Percentiles rank a stretch among this genome's conserved stretches.
Evolutionary conservation across 2,329 filamentous ascomycete genomes (phyloP).

Genomic region (Colletotrichum theobromicola): DNA sequence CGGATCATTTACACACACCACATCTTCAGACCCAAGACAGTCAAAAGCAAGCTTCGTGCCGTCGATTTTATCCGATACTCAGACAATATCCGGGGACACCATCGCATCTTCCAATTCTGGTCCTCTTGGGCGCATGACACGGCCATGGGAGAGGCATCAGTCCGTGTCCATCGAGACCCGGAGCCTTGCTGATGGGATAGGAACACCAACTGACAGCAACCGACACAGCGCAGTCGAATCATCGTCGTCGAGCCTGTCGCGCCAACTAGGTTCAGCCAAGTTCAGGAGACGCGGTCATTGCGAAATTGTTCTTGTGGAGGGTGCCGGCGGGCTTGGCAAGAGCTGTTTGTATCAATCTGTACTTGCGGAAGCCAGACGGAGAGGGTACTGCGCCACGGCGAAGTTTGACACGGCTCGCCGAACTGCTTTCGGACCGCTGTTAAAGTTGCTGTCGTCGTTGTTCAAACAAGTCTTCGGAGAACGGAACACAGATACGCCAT

Average conservation of each 20-base stretch:
- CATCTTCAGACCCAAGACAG: constrained; percentile 45
- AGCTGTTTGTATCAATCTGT: constrained; percentile 69
- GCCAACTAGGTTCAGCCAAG: constrained; percentile 61
- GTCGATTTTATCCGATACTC: constrained; percentile 45
- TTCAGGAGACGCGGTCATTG: constrained; percentile 67
- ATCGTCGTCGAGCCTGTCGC: constrained; percentile 54
- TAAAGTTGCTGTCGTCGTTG: constrained; percentile 69
- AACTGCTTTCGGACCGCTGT: constrained; percentile 66
- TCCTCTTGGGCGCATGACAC: constrained; percentile 40
- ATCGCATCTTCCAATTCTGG: constrained; percentile 51
- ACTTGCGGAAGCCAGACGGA: constrained; percentile 62
- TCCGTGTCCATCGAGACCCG: constrained; percentile 55
- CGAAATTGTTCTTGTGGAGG: constrained; percentile 67
- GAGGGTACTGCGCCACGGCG: constrained; percentile 69
- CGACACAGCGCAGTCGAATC: constrained; percentile 51
- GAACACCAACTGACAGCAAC: constrained; percentile 40
- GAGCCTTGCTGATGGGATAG: constrained; percentile 49
- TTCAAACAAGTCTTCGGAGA: constrained; percentile 74
- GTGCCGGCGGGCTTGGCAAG: constrained; percentile 68
- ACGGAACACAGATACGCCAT: constrained; percentile 67
- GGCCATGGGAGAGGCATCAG: constrained; percentile 58
- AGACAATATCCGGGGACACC: constrained; percentile 49
- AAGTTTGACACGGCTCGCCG: constrained; percentile 69
- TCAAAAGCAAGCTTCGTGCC: constrained; percentile 44
- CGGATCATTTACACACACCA: constrained; percentile 53